Evolutionary conservation across 352 stramenopile genomes (phyloP), one percentile per base, ranked within the genome.

Genomic region (Plasmopara muralis): DNA sequence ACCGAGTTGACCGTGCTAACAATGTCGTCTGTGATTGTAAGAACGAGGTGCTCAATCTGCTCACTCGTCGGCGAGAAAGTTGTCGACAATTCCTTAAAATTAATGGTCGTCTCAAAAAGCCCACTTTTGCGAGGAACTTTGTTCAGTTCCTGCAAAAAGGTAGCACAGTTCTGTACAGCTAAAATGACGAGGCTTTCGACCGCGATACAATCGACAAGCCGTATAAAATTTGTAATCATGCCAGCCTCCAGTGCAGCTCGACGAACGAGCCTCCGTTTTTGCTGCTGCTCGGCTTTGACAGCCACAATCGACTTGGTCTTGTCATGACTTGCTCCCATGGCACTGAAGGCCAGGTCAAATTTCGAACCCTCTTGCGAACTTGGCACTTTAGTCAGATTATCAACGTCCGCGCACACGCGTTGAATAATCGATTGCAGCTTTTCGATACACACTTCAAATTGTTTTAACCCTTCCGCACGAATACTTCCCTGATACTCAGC

Each of bases 81-180:
- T 7, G 85, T 96, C 9, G 51, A 64, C 16, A 81, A 64, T 13
- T 91, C 75, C 31, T 74, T 81, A 48, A 98, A 97, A 38, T 82
- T 83, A 34, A 98, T 89, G 3, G 85, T 95, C 9, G 93, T 97
- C 58, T 97, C 89, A 37, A 98, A 97, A 9, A 97, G 61, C n/a
- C 93, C 92, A 0, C 84, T 93, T 53, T 96, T 93, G 12, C 83
- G 69, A 2, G 82, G 74, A 1, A 86, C 65, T 51, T 95, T 94
- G 47, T 91, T 83, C 33, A 98, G 66, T 54, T 97, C 87, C 2
- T 85, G 62, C 6, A 97, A 66, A 43, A 98, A 94, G 30, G 84
- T 78, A 16, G 79, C 65, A 43, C 82, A 92, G 48, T 77, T 95
- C 31, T 92, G 72, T 2, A 96, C 66, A 15, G 82, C 84, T 10